Conservation (phyloP, 495 filamentous ascomycete species). For the Friedmanniomyces simplex region DNA sequence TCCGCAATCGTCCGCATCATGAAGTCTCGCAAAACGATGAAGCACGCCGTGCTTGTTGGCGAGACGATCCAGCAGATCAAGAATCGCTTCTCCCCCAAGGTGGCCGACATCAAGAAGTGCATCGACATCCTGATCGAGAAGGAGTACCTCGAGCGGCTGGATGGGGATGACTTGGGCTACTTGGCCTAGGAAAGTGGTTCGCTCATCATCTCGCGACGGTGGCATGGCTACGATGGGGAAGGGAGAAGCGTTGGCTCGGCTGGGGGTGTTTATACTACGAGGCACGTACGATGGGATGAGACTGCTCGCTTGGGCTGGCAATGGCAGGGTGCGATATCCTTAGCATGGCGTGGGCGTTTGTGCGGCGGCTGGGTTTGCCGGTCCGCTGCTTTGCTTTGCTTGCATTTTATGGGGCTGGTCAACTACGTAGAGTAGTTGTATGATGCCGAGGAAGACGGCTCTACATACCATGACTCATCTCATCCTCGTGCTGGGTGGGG, state of each 20-base stretch:
- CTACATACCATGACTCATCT: too few species aligned
- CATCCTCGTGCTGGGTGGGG: too few species aligned
- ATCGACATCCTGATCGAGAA: constrained; percentile 99
- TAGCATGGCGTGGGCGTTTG: constrained; percentile 21
- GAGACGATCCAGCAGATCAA: constrained; percentile 94
- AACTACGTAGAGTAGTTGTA: too few species aligned
- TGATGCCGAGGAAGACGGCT: too few species aligned
- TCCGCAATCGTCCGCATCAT: constrained; percentile 98
- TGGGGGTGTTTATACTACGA: background rate
- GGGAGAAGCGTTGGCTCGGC: background rate
- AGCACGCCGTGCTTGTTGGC: constrained; percentile 82
- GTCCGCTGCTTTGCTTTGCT: background rate
- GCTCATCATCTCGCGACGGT: background rate
- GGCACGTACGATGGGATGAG: background rate
- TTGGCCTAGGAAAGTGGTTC: too few species aligned
- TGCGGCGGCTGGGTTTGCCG: background rate
- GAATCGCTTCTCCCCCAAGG: constrained; percentile 84
- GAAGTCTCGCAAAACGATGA: constrained; percentile 98
- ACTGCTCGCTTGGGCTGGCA: background rate
- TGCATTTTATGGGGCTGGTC: too few species aligned
- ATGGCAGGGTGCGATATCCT: background rate
- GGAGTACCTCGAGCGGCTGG: constrained; percentile 92
- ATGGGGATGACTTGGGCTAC: constrained; percentile 88
- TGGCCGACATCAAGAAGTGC: constrained; percentile 96
- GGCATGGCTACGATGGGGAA: background rate